phyloP scores from a whole-genome alignment of 345 rosid genomes.

The Arabis alpina region DNA sequence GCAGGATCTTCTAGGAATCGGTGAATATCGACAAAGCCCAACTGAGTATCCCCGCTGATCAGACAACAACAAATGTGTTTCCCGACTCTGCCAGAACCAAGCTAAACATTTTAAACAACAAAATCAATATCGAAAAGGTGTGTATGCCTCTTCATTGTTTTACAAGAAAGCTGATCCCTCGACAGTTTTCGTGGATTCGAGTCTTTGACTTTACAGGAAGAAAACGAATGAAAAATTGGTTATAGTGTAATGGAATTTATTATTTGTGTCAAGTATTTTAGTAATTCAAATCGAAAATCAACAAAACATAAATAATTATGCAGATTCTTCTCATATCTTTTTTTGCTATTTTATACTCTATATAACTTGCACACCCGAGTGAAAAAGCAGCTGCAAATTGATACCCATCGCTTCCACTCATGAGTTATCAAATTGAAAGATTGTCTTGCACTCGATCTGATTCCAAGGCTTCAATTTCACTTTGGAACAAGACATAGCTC shows the following conservation, averaged over 20 bases:
- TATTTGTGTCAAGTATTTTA: slow-evolving; percentile 12
- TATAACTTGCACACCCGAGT: background rate
- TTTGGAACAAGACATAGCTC: slow-evolving; percentile 56
- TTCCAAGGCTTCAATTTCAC: slow-evolving; percentile 39
- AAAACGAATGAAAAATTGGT: slow-evolving; percentile 6
- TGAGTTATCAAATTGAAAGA: background rate
- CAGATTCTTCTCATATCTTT: background rate
- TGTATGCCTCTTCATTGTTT: slow-evolving; percentile 3
- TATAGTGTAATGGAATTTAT: slow-evolving; percentile 3
- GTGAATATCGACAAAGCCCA: slow-evolving; percentile 69
- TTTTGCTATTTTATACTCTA: background rate
- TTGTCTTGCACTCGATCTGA: slow-evolving; percentile 40
- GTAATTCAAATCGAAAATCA: background rate
- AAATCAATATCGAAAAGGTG: slow-evolving; percentile 17
- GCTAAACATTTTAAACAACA: slow-evolving; percentile 23
- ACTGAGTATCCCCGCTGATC: slow-evolving; percentile 48
- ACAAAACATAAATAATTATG: background rate
- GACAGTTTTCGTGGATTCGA: slow-evolving; percentile 15
- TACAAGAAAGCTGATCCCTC: slow-evolving; percentile 8
- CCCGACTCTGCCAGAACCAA: slow-evolving; percentile 31
- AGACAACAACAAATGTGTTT: slow-evolving; percentile 26
- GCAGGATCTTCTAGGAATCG: slow-evolving; percentile 85
- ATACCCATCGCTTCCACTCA: background rate
- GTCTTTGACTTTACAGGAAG: background rate
- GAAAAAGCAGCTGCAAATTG: background rate